phyloP scores from a whole-genome alignment of 2,329 filamentous ascomycete genomes.

The Diaporthe capsici region DNA sequence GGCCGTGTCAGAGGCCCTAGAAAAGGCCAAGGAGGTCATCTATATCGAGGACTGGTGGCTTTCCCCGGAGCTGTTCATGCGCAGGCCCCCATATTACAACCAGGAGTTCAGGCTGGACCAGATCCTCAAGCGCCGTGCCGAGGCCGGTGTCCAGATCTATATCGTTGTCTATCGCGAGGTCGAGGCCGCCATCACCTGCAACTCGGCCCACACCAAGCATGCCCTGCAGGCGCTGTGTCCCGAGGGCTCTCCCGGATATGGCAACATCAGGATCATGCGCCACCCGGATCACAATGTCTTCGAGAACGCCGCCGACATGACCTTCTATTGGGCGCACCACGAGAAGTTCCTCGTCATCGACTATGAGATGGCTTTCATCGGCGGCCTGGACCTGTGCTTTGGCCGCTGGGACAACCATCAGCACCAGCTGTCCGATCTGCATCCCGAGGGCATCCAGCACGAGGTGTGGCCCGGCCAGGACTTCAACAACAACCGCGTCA shows the following conservation, averaged over 20 bases:
- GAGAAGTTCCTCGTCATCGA: conserved; percentile 98
- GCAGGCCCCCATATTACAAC: conserved; percentile 84
- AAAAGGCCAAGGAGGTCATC: conserved; percentile 90
- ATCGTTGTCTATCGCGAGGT: conserved; percentile 94
- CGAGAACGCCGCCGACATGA: conserved; percentile 95
- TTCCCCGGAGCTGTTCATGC: conserved; percentile 87
- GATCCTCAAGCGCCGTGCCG: conserved; percentile 87
- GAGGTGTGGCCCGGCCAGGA: conserved; percentile 97
- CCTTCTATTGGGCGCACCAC: conserved; percentile 97
- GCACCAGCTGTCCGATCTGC: conserved; percentile 88
- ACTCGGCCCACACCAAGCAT: conserved; percentile 93
- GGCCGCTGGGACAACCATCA: conserved; percentile 93
- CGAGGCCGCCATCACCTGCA: conserved; percentile 86
- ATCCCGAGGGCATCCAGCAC: conserved; percentile 84
- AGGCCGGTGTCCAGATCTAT: conserved; percentile 94
- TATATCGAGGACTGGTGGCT: conserved; percentile 99
- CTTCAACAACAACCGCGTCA: conserved; percentile 96
- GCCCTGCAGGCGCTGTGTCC: conserved; percentile 85
- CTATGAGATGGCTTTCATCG: conserved; percentile 91
- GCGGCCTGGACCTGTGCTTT: conserved; percentile 94
- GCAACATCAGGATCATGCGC: conserved; percentile 90
- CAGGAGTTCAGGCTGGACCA: conserved; percentile 91
- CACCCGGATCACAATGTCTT: conserved; percentile 97
- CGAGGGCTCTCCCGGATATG: conserved; percentile 83
- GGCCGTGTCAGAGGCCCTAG: conserved; percentile 91